Evolutionary conservation across 208 protist species (phyloP).

Genomic region (Leptomonas pyrrhocoris): DNA sequence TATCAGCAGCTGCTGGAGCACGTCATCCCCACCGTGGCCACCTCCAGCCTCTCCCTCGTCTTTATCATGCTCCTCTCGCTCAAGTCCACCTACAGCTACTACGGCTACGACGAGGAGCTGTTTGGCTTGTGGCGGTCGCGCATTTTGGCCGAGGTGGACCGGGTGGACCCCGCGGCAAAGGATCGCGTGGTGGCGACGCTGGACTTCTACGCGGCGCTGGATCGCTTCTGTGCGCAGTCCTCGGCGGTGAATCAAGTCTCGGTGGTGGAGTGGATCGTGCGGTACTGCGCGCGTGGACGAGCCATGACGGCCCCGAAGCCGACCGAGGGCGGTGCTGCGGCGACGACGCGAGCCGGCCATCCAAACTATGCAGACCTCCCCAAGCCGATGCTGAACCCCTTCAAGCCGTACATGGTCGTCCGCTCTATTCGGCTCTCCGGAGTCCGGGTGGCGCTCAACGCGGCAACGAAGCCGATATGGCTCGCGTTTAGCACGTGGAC

Average conservation of each 20-base stretch:
- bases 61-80: conserved; percentile 48
- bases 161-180: conserved; percentile 15
- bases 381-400: conserved; percentile 38
- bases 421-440: conserved; percentile 40
- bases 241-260: conserved; percentile 11
- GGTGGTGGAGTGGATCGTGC: conserved; percentile 37
- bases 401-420: conserved; percentile 41
- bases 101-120: conserved; percentile 44
- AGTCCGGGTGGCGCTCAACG: conserved; percentile 32
- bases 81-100: conserved; percentile 29
- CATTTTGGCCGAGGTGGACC: conserved; percentile 37
- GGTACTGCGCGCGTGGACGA: conserved; percentile 23
- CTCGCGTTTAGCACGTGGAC: conserved; percentile 50
- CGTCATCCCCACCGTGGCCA: conserved; percentile 33
- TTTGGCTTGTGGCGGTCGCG: conserved; percentile 39
- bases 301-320: background rate
- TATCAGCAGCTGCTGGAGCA: conserved; percentile 40
- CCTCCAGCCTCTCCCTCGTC: conserved; percentile 34
- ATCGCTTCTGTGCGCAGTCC: conserved; percentile 37
- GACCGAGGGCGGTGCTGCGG: background rate
- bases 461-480: conserved; percentile 45
- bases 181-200: conserved; percentile 38
- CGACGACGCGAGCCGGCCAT: background rate
- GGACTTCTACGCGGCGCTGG: conserved; percentile 39
- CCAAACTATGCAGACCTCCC: conserved; percentile 40